Evolutionary conservation across 768 basidiomycete species (phyloP).

Genomic region (Neoboletus subvelutipes): DNA sequence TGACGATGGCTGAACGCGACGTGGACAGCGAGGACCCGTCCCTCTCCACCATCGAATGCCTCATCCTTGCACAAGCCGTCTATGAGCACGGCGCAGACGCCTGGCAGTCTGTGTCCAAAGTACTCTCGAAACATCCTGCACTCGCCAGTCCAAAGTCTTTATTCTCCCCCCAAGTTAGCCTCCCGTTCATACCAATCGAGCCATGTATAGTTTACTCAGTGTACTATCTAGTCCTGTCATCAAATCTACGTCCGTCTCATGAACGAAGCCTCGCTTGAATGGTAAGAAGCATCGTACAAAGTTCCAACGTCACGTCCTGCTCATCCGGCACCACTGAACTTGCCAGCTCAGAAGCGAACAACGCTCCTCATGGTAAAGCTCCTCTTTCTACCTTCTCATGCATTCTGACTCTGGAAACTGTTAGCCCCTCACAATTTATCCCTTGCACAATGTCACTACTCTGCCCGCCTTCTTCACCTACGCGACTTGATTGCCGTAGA

Average conservation of each 20-base stretch:
- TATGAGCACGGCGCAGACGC: conserved; percentile 73
- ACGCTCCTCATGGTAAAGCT: conserved; percentile 51
- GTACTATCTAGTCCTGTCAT: conserved; percentile 57
- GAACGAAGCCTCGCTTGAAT: conserved; percentile 62
- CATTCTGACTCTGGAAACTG: conserved; percentile 8
- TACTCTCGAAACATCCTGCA: conserved; percentile 72
- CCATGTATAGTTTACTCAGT: conserved; percentile 19
- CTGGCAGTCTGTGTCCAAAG: conserved; percentile 66
- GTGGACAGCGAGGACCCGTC: conserved; percentile 9
- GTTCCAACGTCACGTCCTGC: neutral
- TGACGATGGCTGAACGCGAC: conserved; percentile 8
- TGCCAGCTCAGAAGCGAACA: conserved; percentile 49
- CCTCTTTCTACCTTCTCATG: neutral
- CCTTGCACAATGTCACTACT: conserved; percentile 76
- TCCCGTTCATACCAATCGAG: conserved; percentile 6
- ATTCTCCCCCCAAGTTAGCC: conserved; percentile 64
- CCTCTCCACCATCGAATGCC: conserved; percentile 56
- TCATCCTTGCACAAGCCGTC: conserved; percentile 83
- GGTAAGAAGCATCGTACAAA: conserved; percentile 40
- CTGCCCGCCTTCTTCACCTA: conserved; percentile 67
- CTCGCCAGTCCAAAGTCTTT: conserved; percentile 57
- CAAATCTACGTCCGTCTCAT: conserved; percentile 66
- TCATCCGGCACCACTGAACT: neutral
- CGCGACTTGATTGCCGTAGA: conserved; percentile 67
- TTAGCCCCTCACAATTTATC: conserved; percentile 63